phyloP scores from a whole-genome alignment of 805 yeast species.

The Torulaspora gathmanii region DNA sequence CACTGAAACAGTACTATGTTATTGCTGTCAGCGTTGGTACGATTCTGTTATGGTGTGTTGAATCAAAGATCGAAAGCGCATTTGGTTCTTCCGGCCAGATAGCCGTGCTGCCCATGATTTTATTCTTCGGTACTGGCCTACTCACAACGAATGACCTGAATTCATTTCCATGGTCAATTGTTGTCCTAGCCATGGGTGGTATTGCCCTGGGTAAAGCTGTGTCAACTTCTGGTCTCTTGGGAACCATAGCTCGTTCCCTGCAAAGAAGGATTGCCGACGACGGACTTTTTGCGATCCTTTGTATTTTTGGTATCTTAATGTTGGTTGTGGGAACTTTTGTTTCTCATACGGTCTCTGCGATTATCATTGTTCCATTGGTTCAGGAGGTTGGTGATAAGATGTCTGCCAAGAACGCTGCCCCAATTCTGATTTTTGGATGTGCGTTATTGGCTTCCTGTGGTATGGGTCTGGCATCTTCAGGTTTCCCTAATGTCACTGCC shows the following conservation, averaged over 20 bases:
- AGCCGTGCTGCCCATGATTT: conserved; percentile 77
- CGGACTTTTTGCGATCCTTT: conserved; percentile 59
- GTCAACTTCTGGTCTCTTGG: conserved; percentile 79
- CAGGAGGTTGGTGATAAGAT: conserved; percentile 75
- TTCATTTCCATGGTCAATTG: conserved; percentile 94
- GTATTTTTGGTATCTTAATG: conserved; percentile 79
- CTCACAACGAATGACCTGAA: conserved; percentile 82
- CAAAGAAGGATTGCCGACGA: conserved; percentile 62
- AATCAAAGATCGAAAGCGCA: conserved; percentile 60
- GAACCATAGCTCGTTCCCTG: conserved; percentile 68
- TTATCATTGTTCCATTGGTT: conserved; percentile 84
- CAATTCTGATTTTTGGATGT: conserved; percentile 39
- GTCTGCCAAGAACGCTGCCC: conserved; percentile 66
- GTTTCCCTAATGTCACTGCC: conserved; percentile 98
- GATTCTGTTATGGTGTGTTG: conserved; percentile 84
- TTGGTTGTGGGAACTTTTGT: conserved; percentile 89
- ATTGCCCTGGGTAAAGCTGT: conserved; percentile 92
- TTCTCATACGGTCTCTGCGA: conserved; percentile 94
- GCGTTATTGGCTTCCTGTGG: conserved; percentile 83
- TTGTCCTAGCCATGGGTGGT: conserved; percentile 96
- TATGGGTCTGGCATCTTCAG: conserved; percentile 95
- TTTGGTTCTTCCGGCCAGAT: conserved; percentile 93
- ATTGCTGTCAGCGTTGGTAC: conserved; percentile 65
- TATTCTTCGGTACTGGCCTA: conserved; percentile 86
- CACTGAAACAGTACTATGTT: conserved; percentile 69